Base-by-base conservation (phyloP, 2,329 filamentous ascomycete genomes). In the Venturia aucupariae region DNA sequence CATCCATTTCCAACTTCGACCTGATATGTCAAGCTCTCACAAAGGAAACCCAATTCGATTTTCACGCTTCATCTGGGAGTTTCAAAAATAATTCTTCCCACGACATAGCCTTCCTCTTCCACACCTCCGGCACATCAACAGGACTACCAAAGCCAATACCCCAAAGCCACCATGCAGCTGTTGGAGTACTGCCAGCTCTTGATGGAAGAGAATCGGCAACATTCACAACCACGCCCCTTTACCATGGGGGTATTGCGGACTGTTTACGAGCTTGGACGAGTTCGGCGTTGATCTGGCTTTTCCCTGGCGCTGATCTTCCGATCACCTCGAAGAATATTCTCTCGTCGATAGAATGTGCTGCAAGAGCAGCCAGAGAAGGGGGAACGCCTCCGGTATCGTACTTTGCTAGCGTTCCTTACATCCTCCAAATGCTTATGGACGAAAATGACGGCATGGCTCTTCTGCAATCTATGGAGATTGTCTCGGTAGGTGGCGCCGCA, bases 161-260 rank as follows among this genome's bases (percentile, higher is more conserved):
- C 0, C 84, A 88, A 65, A 79, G 76, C 1, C 83, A 87, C 69
- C 77, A 77, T 57, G 82, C 77, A 13, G 82, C 80, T 3, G 78
- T 85, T 3, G 81, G 80, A 2, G 82, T 82, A 0, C 75, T 87
- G 0, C 83, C 84, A 8, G 72, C 72, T 2, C 78, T 86, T 17
- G 69, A 69, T 11, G 71, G 72, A 0, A 51, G 69, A 0, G 62
- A 73, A 3, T 70, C 74, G 2, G 81, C 83, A 0, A 86, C 84
- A 0, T 88, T 88, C 68, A 85, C 85, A 0, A 86, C 85, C 0
- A 88, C 86, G 2, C 86, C 86, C 0, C 75, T 88, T 0, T 88
- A 87, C 67, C 85, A 88, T 68, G 86, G 86, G 1, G 86, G 86
- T 0, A 78, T 87, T 10, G 83, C 85, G 0, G 86, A 88, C 70